These are phyloP conservation scores for Candida glucosophila DNA, from an alignment of 1,139 yeast species.

Conservation along the genomic window DNA sequence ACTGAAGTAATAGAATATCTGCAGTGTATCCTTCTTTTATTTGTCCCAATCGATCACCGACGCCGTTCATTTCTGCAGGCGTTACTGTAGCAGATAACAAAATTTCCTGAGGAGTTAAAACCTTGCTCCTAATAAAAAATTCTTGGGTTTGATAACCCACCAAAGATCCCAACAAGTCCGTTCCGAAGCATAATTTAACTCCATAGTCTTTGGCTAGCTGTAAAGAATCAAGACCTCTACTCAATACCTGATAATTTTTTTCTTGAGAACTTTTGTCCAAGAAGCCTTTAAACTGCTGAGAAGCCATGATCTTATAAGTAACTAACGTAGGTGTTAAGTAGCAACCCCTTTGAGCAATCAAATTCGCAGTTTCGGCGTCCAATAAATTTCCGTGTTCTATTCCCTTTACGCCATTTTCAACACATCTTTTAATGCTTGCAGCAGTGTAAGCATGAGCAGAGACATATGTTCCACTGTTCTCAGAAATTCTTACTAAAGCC, in stretches of 20 bases:
- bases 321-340: constrained; percentile 15
- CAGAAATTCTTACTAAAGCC: constrained; percentile 13
- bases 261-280: constrained; percentile 8
- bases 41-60: constrained; percentile 11
- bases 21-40: constrained; percentile 12
- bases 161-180: constrained; percentile 13
- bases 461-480: constrained; percentile 12
- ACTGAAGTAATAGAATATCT: constrained; percentile 10
- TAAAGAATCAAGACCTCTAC: constrained; percentile 10
- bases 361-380: constrained; percentile 12
- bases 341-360: constrained; percentile 11
- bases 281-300: constrained; percentile 11
- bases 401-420: constrained; percentile 13
- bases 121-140: constrained; percentile 11
- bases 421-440: constrained; percentile 10
- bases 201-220: constrained; percentile 10
- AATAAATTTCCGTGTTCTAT: constrained; percentile 16
- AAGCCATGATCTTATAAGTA: constrained; percentile 14
- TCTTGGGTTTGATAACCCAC: constrained; percentile 15
- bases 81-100: constrained; percentile 13
- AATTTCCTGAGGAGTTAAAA: constrained; percentile 10
- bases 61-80: constrained; percentile 11
- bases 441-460: constrained; percentile 17
- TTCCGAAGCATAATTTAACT: constrained; percentile 13
- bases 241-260: constrained; percentile 11